Evolutionary conservation across 75 land plant genomes (phyloP), one percentile per base, ranked within the genome.

Genomic region (Sequoia sempervirens): DNA sequence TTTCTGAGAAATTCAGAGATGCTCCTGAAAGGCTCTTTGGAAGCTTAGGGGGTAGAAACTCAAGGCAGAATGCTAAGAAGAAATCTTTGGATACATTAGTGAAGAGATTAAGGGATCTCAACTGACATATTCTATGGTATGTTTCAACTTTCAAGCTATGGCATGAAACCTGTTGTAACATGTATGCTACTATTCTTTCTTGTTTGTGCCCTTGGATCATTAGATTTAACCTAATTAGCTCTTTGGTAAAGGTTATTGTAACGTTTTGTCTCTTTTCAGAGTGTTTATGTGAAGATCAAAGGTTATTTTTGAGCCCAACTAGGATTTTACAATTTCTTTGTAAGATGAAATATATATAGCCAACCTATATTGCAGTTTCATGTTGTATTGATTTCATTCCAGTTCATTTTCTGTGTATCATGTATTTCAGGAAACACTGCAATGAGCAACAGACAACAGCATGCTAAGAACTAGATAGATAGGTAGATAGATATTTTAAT

Each of bases 1-100:
- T 95, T 50, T 90, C 92, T 83, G 99, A 97, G 68, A 97, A 97
- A 82, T 95, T 89, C 86, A 95, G 89, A 88, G 99, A 97, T 85
- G 86, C 97, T 20, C 88, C 99, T 40, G 99, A 97, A 78, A 89
- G 90, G 47, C 83, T 95, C 66, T 95, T 95, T 89, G 92, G 94
- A 70, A 91, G 91, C 74, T 88, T 92, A 79, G 85, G 91, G 46
- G 84, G 41, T 45, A 83, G 97, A 64, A 90, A 83, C 52, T 75
- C 94, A 46, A 95, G 90, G 89, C 93, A 92, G 50, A 89, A 79
- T 86, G 82, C 92, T 20, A 89, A 95, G 52, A 97, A 94, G 90
- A 97, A 94, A 87, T 90, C 98, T 5, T 83, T 97, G 87, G 99
- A 97, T 84, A 54, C 89, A 73, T 86, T 97, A 81, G 89, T 90